Evolutionary conservation across 768 basidiomycete species (phyloP).

Genomic region (Mycena capillaripes): DNA sequence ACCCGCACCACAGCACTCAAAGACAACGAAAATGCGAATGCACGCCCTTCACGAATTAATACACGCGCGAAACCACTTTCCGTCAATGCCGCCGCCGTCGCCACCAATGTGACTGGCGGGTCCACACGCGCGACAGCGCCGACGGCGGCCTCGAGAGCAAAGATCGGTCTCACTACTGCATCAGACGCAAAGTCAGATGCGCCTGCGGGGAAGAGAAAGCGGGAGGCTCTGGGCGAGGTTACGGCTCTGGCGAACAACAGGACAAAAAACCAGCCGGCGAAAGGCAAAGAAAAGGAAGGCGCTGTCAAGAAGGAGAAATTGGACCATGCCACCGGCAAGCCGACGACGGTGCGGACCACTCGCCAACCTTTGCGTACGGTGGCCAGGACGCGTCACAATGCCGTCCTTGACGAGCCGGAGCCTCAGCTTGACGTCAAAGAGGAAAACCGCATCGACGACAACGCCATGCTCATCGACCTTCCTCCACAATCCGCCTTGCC

Average conservation of each 20-base stretch:
- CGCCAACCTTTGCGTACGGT: constrained; percentile 73
- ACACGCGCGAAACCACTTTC: constrained; percentile 73
- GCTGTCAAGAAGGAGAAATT: constrained; percentile 63
- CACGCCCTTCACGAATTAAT: constrained; percentile 69
- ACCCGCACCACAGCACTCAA: constrained; percentile 66
- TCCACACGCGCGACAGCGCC: constrained; percentile 63
- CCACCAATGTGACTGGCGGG: constrained; percentile 49
- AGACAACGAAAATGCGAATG: constrained; percentile 80
- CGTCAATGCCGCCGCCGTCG: constrained; percentile 53
- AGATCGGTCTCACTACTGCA: constrained; percentile 54
- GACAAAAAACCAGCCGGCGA: constrained; percentile 54
- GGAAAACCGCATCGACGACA: constrained; percentile 55
- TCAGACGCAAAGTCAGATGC: constrained; percentile 51
- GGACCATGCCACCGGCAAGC: constrained; percentile 75
- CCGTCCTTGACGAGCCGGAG: constrained; percentile 39
- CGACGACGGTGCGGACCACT: constrained; percentile 58
- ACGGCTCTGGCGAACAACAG: constrained; percentile 65
- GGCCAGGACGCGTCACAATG: constrained; percentile 57
- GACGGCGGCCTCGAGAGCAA: constrained; percentile 68
- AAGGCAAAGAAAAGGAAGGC: constrained; percentile 73
- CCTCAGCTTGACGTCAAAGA: constrained; percentile 46
- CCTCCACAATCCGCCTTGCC: constrained; percentile 53
- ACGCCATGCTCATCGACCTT: constrained; percentile 69
- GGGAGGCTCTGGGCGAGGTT: constrained; percentile 29
- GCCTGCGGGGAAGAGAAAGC: constrained; percentile 26